Evolutionary conservation across 179 eudicot genomes (phyloP).

Genomic region (Sideroxylon spinosum): DNA sequence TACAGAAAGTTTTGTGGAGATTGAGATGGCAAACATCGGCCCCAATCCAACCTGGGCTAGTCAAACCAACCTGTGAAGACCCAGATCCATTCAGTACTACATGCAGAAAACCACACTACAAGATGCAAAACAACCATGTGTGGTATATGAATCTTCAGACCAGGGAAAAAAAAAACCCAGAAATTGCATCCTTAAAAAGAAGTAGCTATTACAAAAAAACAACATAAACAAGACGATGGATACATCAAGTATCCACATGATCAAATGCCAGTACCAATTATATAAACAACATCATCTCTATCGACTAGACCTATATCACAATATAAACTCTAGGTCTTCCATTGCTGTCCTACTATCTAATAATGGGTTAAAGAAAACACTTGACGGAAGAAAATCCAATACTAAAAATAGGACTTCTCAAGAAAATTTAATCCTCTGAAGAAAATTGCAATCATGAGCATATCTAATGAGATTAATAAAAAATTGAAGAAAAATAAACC

Average conservation of each 20-base stretch:
- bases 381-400: background rate
- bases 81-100: background rate
- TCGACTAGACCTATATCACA: background rate
- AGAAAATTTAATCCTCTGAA: background rate
- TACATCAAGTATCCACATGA: background rate
- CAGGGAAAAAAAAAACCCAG: background rate
- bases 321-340: background rate
- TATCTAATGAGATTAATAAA: background rate
- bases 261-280: background rate
- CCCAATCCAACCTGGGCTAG: conserved; percentile 94
- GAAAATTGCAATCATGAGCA: background rate
- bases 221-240: background rate
- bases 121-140: background rate
- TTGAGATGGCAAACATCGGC: conserved; percentile 99
- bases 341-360: background rate
- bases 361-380: background rate
- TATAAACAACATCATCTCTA: background rate
- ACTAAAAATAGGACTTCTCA: background rate
- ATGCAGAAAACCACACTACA: background rate
- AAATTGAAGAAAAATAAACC: conserved; percentile 33
- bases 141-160: background rate
- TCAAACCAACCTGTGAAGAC: conserved; percentile 74
- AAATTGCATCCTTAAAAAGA: background rate
- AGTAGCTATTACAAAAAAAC: background rate
- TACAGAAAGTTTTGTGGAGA: conserved; percentile 96